Evolutionary conservation across 2,329 filamentous ascomycete species (phyloP).

Genomic region (Penicillium fuscoglaucum): DNA sequence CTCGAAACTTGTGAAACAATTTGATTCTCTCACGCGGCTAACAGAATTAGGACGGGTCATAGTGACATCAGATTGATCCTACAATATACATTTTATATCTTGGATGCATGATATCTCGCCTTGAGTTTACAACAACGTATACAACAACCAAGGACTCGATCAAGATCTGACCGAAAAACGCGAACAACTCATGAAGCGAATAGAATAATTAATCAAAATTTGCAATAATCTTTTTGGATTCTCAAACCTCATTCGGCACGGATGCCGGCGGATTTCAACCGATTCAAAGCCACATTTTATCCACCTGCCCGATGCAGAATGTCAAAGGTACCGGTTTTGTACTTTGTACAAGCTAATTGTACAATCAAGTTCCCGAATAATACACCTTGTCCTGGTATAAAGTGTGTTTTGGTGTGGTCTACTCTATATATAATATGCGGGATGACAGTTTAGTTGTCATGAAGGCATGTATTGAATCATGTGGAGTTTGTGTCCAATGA

Average conservation of each 20-base stretch:
- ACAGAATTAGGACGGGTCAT: background rate
- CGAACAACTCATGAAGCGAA: too few species aligned
- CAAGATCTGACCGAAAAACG: background rate
- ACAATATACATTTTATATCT: background rate
- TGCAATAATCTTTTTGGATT: background rate
- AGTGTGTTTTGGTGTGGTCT: background rate
- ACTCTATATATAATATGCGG: background rate
- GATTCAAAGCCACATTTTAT: background rate
- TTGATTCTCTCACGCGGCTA: background rate
- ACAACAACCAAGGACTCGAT: too few species aligned
- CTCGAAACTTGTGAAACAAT: background rate
- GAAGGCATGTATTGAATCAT: background rate
- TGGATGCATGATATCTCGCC: background rate
- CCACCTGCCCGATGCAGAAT: conserved; percentile 8
- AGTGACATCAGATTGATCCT: background rate
- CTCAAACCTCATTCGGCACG: background rate
- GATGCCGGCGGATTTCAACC: background rate
- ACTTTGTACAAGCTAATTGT: background rate
- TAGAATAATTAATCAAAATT: too few species aligned
- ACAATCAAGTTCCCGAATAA: background rate
- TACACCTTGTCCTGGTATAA: background rate
- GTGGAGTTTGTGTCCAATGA: background rate
- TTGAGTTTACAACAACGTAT: background rate
- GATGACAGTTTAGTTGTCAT: background rate
- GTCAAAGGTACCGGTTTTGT: background rate